A percentile compares a stretch with the other conserved stretches of the same genome.
Conservation (phyloP, 1,139 yeast genomes). For the Meyerozyma carpophila region DNA sequence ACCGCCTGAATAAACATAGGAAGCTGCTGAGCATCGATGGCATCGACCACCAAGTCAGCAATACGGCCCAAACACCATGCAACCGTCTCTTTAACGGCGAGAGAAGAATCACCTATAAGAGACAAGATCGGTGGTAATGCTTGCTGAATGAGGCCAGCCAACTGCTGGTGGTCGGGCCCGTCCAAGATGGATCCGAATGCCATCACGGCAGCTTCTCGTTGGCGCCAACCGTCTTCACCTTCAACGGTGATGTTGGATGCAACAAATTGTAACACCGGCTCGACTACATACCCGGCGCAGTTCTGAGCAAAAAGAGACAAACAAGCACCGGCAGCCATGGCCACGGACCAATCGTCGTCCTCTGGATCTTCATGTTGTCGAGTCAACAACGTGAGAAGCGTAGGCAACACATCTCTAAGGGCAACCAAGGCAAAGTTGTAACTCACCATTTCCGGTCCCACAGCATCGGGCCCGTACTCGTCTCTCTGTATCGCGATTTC, state of each 20-base stretch:
- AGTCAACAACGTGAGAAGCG: constrained; percentile 70
- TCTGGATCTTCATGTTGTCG: constrained; percentile 88
- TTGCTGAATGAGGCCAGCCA: constrained; percentile 64
- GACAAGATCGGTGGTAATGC: constrained; percentile 75
- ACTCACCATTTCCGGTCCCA: constrained; percentile 38
- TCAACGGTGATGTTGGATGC: constrained; percentile 52
- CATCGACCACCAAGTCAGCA: constrained; percentile 80
- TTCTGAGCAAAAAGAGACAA: constrained; percentile 88
- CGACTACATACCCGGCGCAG: constrained; percentile 80
- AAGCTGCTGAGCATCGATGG: constrained; percentile 65
- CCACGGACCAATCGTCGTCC: constrained; percentile 96
- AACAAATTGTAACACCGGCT: constrained; percentile 79
- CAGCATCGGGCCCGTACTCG: constrained; percentile 42
- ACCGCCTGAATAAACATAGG: constrained; percentile 70
- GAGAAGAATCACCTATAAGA: constrained; percentile 65
- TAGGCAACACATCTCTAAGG: constrained; percentile 79
- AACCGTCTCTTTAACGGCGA: constrained; percentile 93
- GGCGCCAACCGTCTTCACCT: constrained; percentile 59
- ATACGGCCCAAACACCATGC: constrained; percentile 98
- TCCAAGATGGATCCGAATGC: constrained; percentile 96
- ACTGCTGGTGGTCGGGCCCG: constrained; percentile 80
- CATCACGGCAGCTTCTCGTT: constrained; percentile 97
- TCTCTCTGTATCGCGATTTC: constrained; percentile 68
- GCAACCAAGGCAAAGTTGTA: constrained; percentile 84
- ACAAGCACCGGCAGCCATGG: constrained; percentile 99